These are phyloP conservation scores for Leonotis leonurus DNA, from an alignment of 257 asterid genomes.

Conservation along the genomic window DNA sequence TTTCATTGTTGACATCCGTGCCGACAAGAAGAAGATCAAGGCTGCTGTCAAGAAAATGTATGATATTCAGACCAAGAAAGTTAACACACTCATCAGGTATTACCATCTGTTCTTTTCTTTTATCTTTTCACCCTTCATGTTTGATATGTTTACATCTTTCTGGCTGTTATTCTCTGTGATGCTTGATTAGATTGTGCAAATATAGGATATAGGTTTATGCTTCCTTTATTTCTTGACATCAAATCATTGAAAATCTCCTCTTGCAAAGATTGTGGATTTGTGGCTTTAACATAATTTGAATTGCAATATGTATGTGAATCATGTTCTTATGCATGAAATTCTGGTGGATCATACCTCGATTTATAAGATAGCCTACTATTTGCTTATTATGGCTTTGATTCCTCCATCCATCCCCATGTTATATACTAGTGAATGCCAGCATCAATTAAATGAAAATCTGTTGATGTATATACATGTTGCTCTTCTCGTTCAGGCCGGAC, in stretches of 20 bases:
- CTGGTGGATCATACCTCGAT: too few relatives aligned
- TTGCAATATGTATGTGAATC: not conserved
- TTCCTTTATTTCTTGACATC: not conserved
- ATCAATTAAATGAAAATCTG: too few relatives aligned
- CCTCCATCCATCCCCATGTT: not conserved
- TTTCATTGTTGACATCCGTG: slow-evolving; percentile 44
- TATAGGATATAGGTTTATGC: too few relatives aligned
- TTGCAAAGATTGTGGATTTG: not conserved
- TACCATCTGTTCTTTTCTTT: not conserved
- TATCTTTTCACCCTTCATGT: not conserved
- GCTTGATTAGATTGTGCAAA: too few relatives aligned
- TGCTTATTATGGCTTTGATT: not conserved
- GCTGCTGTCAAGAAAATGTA: slow-evolving; percentile 51
- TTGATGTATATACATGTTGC: too few relatives aligned
- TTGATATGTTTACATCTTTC: not conserved
- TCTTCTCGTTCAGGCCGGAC: slow-evolving; percentile 42
- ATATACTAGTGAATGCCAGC: too few relatives aligned
- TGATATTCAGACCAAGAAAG: slow-evolving; percentile 41
- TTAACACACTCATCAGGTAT: slow-evolving; percentile 51
- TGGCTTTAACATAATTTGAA: not conserved
- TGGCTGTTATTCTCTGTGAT: too few relatives aligned
- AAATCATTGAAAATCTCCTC: too few relatives aligned
- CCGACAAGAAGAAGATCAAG: slow-evolving; percentile 48
- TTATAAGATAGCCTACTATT: too few relatives aligned
- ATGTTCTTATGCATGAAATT: too few relatives aligned